Percentiles rank a stretch among this genome's conserved stretches.
Conservation (phyloP, 2,329 filamentous ascomycete species). For the Diaporthe nobilis region DNA sequence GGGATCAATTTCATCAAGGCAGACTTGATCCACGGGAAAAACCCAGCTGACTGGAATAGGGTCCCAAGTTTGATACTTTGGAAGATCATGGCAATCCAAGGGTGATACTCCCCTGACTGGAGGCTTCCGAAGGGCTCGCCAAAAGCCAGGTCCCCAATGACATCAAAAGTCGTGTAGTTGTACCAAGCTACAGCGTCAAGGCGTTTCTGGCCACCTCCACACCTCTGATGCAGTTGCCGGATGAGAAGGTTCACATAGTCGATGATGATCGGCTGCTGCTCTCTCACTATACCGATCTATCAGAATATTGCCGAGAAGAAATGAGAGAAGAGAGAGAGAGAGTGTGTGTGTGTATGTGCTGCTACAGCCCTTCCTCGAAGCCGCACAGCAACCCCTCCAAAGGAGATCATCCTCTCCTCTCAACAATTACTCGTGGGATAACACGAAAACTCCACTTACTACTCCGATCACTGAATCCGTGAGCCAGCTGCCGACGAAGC, state of each 20-base stretch:
- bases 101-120: conserved; percentile 33
- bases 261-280: conserved; percentile 39
- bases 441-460: not conserved
- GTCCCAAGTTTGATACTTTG: conserved; percentile 28
- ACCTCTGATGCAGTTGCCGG: conserved; percentile 7
- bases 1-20: conserved; percentile 20
- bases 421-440: not conserved
- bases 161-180: conserved; percentile 40
- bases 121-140: conserved; percentile 41
- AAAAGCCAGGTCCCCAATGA: conserved; percentile 40
- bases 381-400: not conserved
- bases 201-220: not conserved
- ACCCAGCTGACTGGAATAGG: conserved; percentile 6
- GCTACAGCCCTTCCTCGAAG: not conserved
- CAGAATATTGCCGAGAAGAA: not conserved
- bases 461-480: conserved; percentile 38
- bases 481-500: conserved; percentile 36
- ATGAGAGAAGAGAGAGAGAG: not conserved
- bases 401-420: not conserved
- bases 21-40: conserved; percentile 23
- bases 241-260: conserved; percentile 37
- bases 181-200: conserved; percentile 38
- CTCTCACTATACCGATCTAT: conserved; percentile 15
- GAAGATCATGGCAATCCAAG: conserved; percentile 42
- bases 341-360: not conserved